Evolutionary conservation across 768 basidiomycete genomes (phyloP).

Genomic region (Cystofilobasidium capitatum): DNA sequence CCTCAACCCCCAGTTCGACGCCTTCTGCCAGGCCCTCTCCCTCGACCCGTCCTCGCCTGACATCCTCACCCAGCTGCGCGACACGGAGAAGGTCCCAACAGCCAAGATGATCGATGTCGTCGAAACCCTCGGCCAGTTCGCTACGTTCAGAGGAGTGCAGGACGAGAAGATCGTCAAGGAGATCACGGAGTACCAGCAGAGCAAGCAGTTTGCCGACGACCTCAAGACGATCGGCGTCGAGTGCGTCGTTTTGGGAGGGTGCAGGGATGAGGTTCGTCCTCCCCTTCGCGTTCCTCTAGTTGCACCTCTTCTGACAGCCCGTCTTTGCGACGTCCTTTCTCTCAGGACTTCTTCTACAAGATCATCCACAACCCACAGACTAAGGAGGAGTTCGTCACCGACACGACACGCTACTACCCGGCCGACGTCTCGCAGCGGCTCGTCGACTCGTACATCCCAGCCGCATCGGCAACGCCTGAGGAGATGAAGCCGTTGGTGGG

Average conservation of each 20-base stretch:
- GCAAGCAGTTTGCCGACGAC: slow-evolving; percentile 3
- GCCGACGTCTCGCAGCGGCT: slow-evolving; percentile 45
- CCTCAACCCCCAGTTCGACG: slow-evolving; percentile 47
- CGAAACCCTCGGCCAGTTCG: slow-evolving; percentile 49
- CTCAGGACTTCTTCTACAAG: slow-evolving; percentile 63
- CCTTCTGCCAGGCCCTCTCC: slow-evolving; percentile 51
- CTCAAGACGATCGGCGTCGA: slow-evolving; percentile 13
- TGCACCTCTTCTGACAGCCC: neutral
- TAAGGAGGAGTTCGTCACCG: slow-evolving; percentile 49
- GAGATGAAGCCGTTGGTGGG: slow-evolving; percentile 50
- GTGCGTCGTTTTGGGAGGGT: slow-evolving; percentile 22
- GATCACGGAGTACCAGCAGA: slow-evolving; percentile 12
- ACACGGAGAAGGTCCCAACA: slow-evolving; percentile 47
- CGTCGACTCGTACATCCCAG: slow-evolving; percentile 45
- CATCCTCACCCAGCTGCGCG: slow-evolving; percentile 48
- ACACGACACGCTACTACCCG: slow-evolving; percentile 56
- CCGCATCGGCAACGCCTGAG: slow-evolving; percentile 43
- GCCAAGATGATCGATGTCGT: slow-evolving; percentile 51
- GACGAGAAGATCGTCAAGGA: slow-evolving; percentile 46
- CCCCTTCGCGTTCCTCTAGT: neutral
- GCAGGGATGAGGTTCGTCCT: slow-evolving; percentile 15
- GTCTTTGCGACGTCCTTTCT: neutral
- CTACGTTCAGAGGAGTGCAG: slow-evolving; percentile 58
- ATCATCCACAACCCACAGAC: slow-evolving; percentile 54
- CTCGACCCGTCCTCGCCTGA: slow-evolving; percentile 51